These are phyloP conservation scores for Inonotus hispidus DNA, from an alignment of 1,284 basidiomycete species.

Conservation along the genomic window DNA sequence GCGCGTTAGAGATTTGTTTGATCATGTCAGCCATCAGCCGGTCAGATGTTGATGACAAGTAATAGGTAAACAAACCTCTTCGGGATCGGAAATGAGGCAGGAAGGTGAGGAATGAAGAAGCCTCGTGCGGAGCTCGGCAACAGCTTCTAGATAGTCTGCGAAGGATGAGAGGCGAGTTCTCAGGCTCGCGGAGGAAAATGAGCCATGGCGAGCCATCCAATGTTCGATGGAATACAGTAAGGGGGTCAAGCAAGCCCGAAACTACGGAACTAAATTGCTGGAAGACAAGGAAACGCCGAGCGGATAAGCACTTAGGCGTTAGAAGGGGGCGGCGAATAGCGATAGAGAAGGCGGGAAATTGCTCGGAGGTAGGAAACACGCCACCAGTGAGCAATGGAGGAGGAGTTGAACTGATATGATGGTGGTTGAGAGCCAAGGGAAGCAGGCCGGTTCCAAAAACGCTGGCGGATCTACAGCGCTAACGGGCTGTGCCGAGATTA, in stretches of 20 bases:
- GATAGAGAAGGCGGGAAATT: not conserved
- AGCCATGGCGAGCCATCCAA: slow-evolving; percentile 7
- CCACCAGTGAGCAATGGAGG: not conserved
- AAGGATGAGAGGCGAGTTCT: slow-evolving; percentile 10
- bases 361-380: not conserved
- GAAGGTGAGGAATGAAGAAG: slow-evolving; percentile 15
- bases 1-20: not conserved
- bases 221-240: not conserved
- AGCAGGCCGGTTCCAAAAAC: not conserved
- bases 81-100: slow-evolving; percentile 12
- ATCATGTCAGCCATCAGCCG: slow-evolving; percentile 8
- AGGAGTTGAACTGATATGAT: slow-evolving; percentile 3
- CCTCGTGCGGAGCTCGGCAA: slow-evolving; percentile 8
- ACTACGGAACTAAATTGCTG: not conserved
- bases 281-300: not conserved
- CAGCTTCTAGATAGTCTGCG: slow-evolving; percentile 8
- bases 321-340: not conserved
- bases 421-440: slow-evolving; percentile 13
- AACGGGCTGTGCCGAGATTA: slow-evolving; percentile 17
- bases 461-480: slow-evolving; percentile 15
- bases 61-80: slow-evolving; percentile 9
- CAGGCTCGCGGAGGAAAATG: slow-evolving; percentile 6
- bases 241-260: not conserved
- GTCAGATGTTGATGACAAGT: not conserved
- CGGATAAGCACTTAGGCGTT: not conserved